phyloP scores from a whole-genome alignment of 331 rosid genomes.

The Acacia pycnantha region DNA sequence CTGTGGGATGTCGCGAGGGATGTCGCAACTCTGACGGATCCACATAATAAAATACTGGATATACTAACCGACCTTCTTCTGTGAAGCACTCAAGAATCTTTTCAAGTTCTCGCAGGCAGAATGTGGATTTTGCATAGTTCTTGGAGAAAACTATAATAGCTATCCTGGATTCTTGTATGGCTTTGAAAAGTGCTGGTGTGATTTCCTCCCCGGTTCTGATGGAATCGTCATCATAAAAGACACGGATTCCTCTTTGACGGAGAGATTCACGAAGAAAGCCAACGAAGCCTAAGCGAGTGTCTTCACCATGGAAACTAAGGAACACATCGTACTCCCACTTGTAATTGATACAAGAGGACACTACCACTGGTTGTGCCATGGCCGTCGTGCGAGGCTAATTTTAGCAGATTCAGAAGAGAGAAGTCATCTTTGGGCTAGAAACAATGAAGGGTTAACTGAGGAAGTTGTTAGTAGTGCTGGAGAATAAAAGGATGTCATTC shows the following conservation, averaged over 20 bases:
- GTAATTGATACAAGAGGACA: neutral
- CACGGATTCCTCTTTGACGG: neutral
- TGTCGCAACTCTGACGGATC: neutral
- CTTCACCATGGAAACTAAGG: neutral
- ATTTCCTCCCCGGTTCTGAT: neutral
- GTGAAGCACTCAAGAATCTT: neutral
- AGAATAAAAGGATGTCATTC: too few species aligned
- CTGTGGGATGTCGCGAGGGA: too few species aligned
- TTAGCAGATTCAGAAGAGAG: neutral
- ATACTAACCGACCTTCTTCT: neutral
- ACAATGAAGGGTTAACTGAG: too few species aligned
- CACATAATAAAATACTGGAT: neutral
- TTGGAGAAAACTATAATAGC: neutral
- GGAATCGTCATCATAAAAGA: neutral
- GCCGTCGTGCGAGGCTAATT: neutral
- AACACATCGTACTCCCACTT: neutral
- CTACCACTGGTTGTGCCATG: neutral
- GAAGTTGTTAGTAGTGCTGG: too few species aligned
- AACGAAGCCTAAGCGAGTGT: neutral
- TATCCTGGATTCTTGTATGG: neutral
- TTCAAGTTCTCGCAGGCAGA: constrained; percentile 16
- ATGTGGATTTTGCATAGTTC: neutral
- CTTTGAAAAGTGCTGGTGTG: neutral
- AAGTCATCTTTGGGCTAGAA: neutral
- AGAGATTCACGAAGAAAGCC: neutral